Conservation (phyloP, 2,329 filamentous ascomycete species). For the Microthyrium microscopicum region DNA sequence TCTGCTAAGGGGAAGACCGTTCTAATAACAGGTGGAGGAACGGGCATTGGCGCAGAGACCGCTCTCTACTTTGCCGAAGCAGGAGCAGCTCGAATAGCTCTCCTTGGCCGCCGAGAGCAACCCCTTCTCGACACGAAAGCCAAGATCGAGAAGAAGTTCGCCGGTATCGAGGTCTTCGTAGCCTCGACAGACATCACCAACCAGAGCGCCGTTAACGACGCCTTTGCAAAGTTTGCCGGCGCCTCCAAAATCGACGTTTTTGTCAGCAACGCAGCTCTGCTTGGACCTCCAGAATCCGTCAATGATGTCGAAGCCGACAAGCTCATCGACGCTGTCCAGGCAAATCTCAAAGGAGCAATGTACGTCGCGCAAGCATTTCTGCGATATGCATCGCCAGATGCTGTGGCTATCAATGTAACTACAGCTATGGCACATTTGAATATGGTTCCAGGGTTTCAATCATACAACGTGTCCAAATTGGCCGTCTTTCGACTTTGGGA, state of each 20-base stretch:
- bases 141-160: background rate
- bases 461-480: slow-evolving; percentile 20
- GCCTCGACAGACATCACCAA: background rate
- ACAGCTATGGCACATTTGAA: slow-evolving; percentile 10
- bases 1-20: slow-evolving; percentile 24
- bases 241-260: slow-evolving; percentile 11
- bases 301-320: background rate
- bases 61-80: slow-evolving; percentile 27
- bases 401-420: slow-evolving; percentile 12
- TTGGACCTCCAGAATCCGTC: slow-evolving; percentile 7
- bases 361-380: slow-evolving; percentile 13
- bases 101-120: slow-evolving; percentile 24
- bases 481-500: slow-evolving; percentile 17
- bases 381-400: slow-evolving; percentile 10
- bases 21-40: slow-evolving; percentile 28
- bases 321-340: background rate
- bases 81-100: slow-evolving; percentile 26
- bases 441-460: slow-evolving; percentile 10
- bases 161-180: background rate
- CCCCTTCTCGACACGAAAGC: slow-evolving; percentile 1
- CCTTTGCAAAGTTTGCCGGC: background rate
- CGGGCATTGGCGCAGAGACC: slow-evolving; percentile 29
- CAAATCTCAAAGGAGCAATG: slow-evolving; percentile 7
- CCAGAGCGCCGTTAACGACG: background rate
- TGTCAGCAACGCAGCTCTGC: slow-evolving; percentile 29